Evolutionary conservation across 306 rosid genomes (phyloP), one percentile per base, ranked within the genome.

Genomic region (Begonia fuchsioides): DNA sequence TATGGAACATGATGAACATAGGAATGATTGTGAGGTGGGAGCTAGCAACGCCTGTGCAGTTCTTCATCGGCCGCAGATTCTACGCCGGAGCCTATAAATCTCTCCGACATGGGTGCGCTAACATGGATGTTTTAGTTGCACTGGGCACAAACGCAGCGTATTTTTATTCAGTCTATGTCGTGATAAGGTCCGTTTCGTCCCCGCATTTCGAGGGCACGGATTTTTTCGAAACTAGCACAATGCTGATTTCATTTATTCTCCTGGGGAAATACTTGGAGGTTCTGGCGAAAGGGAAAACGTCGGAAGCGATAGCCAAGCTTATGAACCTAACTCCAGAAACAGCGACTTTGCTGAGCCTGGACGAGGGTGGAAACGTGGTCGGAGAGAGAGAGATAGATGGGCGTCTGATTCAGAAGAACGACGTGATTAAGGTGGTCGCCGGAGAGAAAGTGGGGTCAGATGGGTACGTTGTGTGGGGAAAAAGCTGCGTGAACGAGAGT

Each of bases 131-230:
- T 12, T 61, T 86, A 70, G 76, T 86, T 52, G 83, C 80, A 1
- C 60, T 86, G 39, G 96, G 93, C 56, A 86, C 95, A 61, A 86
- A 86, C 58, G 83, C 93, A 39, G 96, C 96, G 39, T 86, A 86
- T 32, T 86, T 86, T 54, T 86, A 82, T 38, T 86, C 96, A 9
- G 81, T 86, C 8, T 86, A 86, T 62, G 70, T 71, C 15, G 59
- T 76, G 12, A 53, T 62, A 18, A 86, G 93, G 61, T 67, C 93
- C 20, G 72, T 77, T n/a, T 60, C 55, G 14, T 76, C 78, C 11
- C 54, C 56, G 16, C 53, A 66, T 53, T 86, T 86, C 54, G 26
- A 58, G 39, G 96, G 96, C 2, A 70, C 55, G 0, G 96, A 86
- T 74, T 82, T 86, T 60, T 86, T 86, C 43, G 96, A 86, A 76